These are phyloP conservation scores for Hericium coralloides DNA, from an alignment of 768 basidiomycete genomes.

Conservation along the genomic window DNA sequence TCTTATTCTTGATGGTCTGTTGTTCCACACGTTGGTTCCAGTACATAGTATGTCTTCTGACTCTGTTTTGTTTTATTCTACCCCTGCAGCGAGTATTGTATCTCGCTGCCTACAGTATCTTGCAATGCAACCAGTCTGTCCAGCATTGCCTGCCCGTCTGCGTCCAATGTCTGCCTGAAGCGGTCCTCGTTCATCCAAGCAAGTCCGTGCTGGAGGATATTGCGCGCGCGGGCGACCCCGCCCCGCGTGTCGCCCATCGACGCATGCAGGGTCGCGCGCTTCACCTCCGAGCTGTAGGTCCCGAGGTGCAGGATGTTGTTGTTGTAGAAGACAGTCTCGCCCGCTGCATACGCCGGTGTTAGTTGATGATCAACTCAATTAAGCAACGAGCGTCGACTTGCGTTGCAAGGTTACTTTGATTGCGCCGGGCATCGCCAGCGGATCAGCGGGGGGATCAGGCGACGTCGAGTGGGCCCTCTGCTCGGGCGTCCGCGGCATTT, in stretches of 20 bases:
- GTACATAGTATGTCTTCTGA: too few relatives aligned
- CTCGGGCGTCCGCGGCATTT: slow-evolving; percentile 39
- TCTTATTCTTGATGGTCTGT: too few relatives aligned
- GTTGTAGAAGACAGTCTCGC: slow-evolving; percentile 76
- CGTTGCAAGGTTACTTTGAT: slow-evolving; percentile 46
- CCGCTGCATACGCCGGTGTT: slow-evolving; percentile 30
- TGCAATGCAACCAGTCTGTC: slow-evolving; percentile 50
- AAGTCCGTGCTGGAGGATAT: slow-evolving; percentile 68
- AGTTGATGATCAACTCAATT: neutral
- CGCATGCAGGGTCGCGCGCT: slow-evolving; percentile 62
- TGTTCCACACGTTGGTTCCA: too few relatives aligned
- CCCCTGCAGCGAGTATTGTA: slow-evolving; percentile 45
- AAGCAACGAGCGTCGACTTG: slow-evolving; percentile 20
- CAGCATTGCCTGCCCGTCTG: slow-evolving; percentile 44
- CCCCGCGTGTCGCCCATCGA: slow-evolving; percentile 56
- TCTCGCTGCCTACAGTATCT: slow-evolving; percentile 26
- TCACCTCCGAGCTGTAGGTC: slow-evolving; percentile 39
- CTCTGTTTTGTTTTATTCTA: slow-evolving; percentile 7
- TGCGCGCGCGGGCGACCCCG: slow-evolving; percentile 54
- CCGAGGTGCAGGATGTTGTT: slow-evolving; percentile 74
- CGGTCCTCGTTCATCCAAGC: slow-evolving; percentile 52
- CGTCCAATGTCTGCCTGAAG: slow-evolving; percentile 40
- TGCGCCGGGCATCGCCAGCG: slow-evolving; percentile 63
- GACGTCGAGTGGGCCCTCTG: slow-evolving; percentile 51
- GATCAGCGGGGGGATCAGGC: slow-evolving; percentile 41